Conservation (phyloP, 257 asterid species). For the Verbascum thapsus region DNA sequence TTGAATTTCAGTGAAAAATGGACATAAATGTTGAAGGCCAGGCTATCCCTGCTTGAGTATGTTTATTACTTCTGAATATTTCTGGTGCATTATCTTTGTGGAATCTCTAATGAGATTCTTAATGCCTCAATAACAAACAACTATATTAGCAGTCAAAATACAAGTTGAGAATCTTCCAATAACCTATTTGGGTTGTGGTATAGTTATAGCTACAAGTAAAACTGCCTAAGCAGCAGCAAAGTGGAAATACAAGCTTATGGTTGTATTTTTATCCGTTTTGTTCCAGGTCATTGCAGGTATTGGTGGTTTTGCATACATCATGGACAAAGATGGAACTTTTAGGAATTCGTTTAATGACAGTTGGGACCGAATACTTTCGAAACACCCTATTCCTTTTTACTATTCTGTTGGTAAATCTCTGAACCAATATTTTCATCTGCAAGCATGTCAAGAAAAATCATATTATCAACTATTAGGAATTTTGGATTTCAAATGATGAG, state of each 20-base stretch:
- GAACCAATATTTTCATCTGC: not conserved
- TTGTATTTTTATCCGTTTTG: constrained; percentile 1
- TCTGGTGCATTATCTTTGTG: no score
- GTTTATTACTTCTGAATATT: not conserved
- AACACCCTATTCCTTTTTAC: constrained; percentile 58
- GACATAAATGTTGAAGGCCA: not conserved
- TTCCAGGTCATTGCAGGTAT: constrained; percentile 48
- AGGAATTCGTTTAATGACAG: constrained; percentile 53
- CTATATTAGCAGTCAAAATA: no score
- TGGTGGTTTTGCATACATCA: constrained; percentile 40
- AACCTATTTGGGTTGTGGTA: not conserved
- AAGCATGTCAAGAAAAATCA: no score
- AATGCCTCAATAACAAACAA: no score
- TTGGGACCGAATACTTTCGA: constrained; percentile 59
- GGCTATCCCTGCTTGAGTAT: not conserved
- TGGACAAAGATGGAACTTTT: constrained; percentile 58
- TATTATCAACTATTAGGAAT: no score
- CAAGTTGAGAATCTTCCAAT: not conserved
- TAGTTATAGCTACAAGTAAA: not conserved
- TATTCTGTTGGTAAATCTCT: constrained; percentile 48
- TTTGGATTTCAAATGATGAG: no score
- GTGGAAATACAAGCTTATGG: not conserved
- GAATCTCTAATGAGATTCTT: no score
- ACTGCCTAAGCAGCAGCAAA: not conserved
- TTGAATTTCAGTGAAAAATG: not conserved